Evolutionary conservation across 2,329 filamentous ascomycete genomes (phyloP), one percentile per base, ranked within the genome.

Genomic region (Pezizomycotina sp.): DNA sequence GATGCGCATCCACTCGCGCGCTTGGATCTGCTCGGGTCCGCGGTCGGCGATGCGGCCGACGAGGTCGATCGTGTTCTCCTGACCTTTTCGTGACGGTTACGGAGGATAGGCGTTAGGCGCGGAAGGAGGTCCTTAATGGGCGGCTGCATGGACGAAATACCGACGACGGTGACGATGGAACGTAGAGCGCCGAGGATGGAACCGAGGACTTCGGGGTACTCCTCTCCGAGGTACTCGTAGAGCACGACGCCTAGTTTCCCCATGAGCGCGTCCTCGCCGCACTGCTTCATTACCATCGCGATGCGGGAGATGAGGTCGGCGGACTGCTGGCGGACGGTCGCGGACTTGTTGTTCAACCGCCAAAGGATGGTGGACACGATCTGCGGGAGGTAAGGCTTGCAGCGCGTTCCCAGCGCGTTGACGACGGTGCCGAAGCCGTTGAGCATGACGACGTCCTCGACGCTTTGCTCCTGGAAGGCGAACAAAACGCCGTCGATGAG

Each of bases 61-160:
- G 2, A 98, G 68, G 56, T 98, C 89, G 51, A 98, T 95, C 0
- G 89, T 95, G 59, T 98, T 98, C 54, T 98, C 89, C 57, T 98
- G 89, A 98, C 91, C 60, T 98, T 98, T 56, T 98, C 89, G 62
- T 98, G 89, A 47, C 89, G 78, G 61, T 98, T 98, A 55, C 89
- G 81, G 35, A 98, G 68, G 56, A 98, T 98, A n/a, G 89, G 89
- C 1, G 89, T 98, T 21, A 98, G 71, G 25, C 89, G 81, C 10
- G 89, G 89, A 6, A 98, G 69, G 19, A 98, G 67, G 55, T 98
- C 91, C 56, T 86, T 86, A 62, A 98, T 95, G 2, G 89, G 86
- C 9, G 89, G 89, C 53, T 95, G 84, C 86, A 95, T 95, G 59
- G 91, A 82, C 52, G 80, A 78, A 61, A 98, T 93, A 60, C 89